phyloP scores from a whole-genome alignment of 805 yeast species.

The Candida golubevii region DNA sequence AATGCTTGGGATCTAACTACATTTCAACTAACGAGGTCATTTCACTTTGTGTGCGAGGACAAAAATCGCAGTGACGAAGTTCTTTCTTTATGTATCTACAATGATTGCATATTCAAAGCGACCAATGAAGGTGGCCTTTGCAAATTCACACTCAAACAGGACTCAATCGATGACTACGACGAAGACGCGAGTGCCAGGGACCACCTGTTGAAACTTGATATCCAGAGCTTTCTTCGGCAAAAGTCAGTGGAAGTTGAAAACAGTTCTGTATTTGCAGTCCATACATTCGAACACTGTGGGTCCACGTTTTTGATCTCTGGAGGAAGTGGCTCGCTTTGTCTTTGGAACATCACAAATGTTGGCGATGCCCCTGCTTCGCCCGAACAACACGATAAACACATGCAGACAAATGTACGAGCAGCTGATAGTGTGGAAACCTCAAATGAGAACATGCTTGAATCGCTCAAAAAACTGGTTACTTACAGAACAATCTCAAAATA shows the following conservation, averaged over 20 bases:
- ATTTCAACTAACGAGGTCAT: constrained; percentile 55
- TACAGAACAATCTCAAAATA: constrained; percentile 75
- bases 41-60: constrained; percentile 22
- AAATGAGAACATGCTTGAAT: constrained; percentile 60
- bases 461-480: constrained; percentile 58
- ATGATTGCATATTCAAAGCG: constrained; percentile 61
- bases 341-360: constrained; percentile 57
- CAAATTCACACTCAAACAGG: constrained; percentile 23
- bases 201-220: constrained; percentile 9
- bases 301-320: constrained; percentile 57
- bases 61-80: constrained; percentile 31
- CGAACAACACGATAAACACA: constrained; percentile 1
- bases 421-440: constrained; percentile 23
- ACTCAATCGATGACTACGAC: constrained; percentile 7
- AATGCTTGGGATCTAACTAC: constrained; percentile 87
- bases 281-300: constrained; percentile 37
- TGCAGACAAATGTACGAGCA: not conserved
- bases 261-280: constrained; percentile 50
- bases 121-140: constrained; percentile 43
- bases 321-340: constrained; percentile 63
- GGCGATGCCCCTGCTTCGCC: constrained; percentile 12
- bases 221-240: constrained; percentile 7
- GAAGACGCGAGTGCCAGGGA: constrained; percentile 1
- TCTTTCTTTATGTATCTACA: constrained; percentile 53
- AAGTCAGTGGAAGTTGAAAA: constrained; percentile 10